Conservation (phyloP, 768 basidiomycete genomes). For the Leucocoprinus birnbaumii region DNA sequence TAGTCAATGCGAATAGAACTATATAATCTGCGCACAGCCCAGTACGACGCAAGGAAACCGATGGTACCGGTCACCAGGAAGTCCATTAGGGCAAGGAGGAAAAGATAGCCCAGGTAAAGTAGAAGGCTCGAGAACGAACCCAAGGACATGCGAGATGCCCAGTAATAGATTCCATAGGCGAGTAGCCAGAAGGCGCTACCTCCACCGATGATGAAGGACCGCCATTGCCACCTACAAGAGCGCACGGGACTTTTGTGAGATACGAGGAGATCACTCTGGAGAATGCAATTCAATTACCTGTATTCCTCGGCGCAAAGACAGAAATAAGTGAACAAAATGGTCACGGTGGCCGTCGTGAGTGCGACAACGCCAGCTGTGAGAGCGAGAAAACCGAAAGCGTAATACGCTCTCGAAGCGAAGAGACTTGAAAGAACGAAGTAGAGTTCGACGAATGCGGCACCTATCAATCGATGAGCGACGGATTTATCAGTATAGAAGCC, state of each 20-base stretch:
- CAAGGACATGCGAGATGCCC: constrained; percentile 82
- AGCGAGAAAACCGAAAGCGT: constrained; percentile 94
- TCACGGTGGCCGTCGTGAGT: constrained; percentile 87
- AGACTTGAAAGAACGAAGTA: constrained; percentile 90
- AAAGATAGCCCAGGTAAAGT: constrained; percentile 89
- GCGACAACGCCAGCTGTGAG: constrained; percentile 80
- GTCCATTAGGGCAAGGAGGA: constrained; percentile 76
- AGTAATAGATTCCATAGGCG: constrained; percentile 86
- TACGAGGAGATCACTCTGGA: not conserved
- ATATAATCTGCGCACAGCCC: constrained; percentile 86
- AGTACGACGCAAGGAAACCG: constrained; percentile 88
- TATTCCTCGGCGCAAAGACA: constrained; percentile 94
- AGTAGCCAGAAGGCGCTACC: constrained; percentile 92
- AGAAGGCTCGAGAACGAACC: constrained; percentile 77
- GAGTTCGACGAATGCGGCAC: constrained; percentile 93
- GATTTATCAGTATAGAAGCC: not conserved
- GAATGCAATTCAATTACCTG: constrained; percentile 43
- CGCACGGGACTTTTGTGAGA: not conserved
- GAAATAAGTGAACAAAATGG: constrained; percentile 89
- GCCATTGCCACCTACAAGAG: constrained; percentile 86
- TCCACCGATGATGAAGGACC: constrained; percentile 88
- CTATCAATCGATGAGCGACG: constrained; percentile 29
- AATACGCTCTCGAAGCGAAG: constrained; percentile 90
- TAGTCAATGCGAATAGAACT: constrained; percentile 77
- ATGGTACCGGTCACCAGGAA: constrained; percentile 91